A percentile compares a stretch with the other conserved stretches of the same genome.
These are phyloP conservation scores for Wickerhamiella sorbophila DNA, from an alignment of 805 yeast species.

Conservation along the genomic window DNA sequence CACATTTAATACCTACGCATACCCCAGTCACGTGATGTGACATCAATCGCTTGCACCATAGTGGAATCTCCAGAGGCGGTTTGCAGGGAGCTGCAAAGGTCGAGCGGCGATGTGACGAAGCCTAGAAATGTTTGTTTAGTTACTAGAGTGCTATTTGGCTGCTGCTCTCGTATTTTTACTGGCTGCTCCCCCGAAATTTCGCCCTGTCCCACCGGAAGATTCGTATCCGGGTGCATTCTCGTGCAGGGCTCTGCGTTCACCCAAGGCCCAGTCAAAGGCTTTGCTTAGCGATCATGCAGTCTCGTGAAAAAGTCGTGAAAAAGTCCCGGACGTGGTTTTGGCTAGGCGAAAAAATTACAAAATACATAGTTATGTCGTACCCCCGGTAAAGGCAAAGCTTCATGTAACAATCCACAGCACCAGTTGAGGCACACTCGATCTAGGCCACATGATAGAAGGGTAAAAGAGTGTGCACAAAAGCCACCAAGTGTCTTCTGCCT, in stretches of 20 bases:
- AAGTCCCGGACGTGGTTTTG: background rate
- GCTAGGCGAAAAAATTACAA: background rate
- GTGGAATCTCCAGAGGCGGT: no score
- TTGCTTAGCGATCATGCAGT: background rate
- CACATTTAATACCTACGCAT: background rate
- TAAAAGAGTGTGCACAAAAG: no score
- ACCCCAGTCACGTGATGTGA: background rate
- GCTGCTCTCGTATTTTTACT: no score
- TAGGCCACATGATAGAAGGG: constrained; percentile 9
- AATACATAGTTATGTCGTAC: background rate
- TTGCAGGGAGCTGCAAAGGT: no score
- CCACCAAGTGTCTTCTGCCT: background rate
- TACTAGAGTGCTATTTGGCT: no score
- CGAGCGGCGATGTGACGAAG: no score
- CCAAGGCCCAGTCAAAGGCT: background rate
- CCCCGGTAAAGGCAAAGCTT: constrained; percentile 6
- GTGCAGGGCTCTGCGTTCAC: background rate
- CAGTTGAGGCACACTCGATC: constrained; percentile 7
- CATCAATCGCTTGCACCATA: no score
- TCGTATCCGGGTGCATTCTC: background rate
- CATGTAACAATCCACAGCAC: constrained; percentile 6
- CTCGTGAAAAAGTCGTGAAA: background rate
- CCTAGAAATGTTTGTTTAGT: no score
- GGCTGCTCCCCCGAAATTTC: no score
- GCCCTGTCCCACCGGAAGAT: no score